Base-by-base conservation (phyloP, 1,284 basidiomycete species). In the Boletellus dicymbophilus region DNA sequence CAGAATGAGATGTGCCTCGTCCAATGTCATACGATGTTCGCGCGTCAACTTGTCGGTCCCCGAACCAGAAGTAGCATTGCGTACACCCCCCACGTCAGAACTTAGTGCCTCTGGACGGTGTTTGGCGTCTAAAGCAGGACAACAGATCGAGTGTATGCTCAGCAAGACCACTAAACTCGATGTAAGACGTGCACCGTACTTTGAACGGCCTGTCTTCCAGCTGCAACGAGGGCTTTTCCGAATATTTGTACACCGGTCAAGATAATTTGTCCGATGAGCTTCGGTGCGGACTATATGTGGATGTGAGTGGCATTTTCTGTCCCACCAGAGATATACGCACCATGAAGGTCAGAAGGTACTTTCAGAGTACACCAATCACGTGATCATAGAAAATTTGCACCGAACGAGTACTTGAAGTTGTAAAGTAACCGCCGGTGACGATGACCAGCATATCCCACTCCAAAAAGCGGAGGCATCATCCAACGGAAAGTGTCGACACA, bases 1-100 rank as follows among this genome's bases (percentile, higher is more conserved):
- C 58, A 99, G 75, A 65, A 99, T 95, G 53, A 98, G 75, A 60
- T 89, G 88, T 22, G 97, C 97, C 74, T 99, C 97, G 58, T 99
- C 96, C 57, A 97, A 65, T 21, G 93, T 95, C 95, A 99, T 97
- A 39, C 88, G 83, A 64, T 95, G 88, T 58, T 90, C 82, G 53
- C 90, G 79, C 47, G 91, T 91, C 45, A 94, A 71, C 58, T 79
- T 80, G 76, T 94, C 90, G 15, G 88, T 86, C 18, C 76, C 57
- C 33, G 86, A 89, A 48, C 84, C 82, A 36, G 88, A 85, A 15
- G 77, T 89, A 12, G 91, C 87, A 55, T 86, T 77, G 50, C 84
- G 81, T 16, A 92, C 79, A 41, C 90, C 90, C 16, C 81, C 80
- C 44, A 79, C 82, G 54, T 91, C 90, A 45, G 77, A 72, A 21